Evolutionary conservation across 225 moss, liverwort and hornwort genomes (phyloP), one percentile per base, ranked within the genome.

Genomic region (Asterella californica): DNA sequence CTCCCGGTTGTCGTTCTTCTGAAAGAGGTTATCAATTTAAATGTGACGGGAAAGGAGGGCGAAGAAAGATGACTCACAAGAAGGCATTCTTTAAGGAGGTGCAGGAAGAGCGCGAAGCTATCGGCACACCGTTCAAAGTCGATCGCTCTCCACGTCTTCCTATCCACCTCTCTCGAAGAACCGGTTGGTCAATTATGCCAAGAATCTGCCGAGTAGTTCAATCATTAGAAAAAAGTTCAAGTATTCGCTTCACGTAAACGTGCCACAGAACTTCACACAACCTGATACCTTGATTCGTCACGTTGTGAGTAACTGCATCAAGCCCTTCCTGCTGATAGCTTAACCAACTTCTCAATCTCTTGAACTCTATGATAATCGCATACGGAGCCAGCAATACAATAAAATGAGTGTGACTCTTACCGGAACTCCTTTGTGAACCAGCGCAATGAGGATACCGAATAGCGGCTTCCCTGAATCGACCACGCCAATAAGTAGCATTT

Each of bases 181-280:
- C 87, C 38, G 96, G 93, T 76, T 96, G 96, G 78, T 96, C 96
- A 84, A 96, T 94, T 32, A 96, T 90, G 57, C 96, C 94, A 72
- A 96, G 89, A 37, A 96, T 84, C 96, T 96, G 90, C 27, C 77
- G 22, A 76, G 32, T 17, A 0, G 10, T 17, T 52, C 53, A 15
- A 30, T 48, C 30, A 19, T 33, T 21, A n/a, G 15, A 47, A 10
- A 1, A 15, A 6, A 46, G 70, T 27, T 48, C 12, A 25, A 11
- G 10, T 22, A 25, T 9, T 61, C 27, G 61, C 27, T 61, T 27
- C 61, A 61, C 61, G 22, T 61, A 33, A 1, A 65, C 30, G 15
- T 65, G 15, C 18, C 12, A 53, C 53, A 57, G 57, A 57, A 57
- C 57, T 57, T 57, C 57, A 15, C 19, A 21, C 15, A 54, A 54